Evolutionary conservation across 1,139 yeast species (phyloP), one percentile per base, ranked within the genome.

Genomic region (Hyphopichia khmerensis): DNA sequence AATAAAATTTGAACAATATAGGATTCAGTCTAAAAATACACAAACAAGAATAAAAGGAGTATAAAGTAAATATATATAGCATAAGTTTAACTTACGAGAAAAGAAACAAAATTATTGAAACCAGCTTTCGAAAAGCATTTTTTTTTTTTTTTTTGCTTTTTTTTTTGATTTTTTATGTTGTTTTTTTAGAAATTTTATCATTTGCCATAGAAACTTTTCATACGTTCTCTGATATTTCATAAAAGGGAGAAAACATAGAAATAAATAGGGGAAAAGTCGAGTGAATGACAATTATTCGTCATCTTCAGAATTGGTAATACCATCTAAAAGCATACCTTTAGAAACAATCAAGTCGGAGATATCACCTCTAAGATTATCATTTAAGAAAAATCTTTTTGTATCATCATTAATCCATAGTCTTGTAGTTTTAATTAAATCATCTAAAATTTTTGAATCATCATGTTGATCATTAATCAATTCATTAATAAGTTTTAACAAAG

Each of bases 311-410:
- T 52, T 57, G 11, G 29, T 9, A 36, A 59, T 49, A 1, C 72
- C 73, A 50, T 64, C 67, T 38, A 70, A 53, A 33, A 61, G 42
- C 55, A 66, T 59, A 1, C 71, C 72, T 50, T 67, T 69, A 16
- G 53, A 49, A 7, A 69, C 64, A 27, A 72, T 55, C 26, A 61
- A 44, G 46, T 66, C 65, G 11, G 65, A 61, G 39, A 72, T 53
- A 23, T 59, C 60, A 13, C 59, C 52, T 44, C 67, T 61, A 34
- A 67, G 55, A 16, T 52, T 48, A 30, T 50, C 50, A 33, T 55
- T 55, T 52, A 70, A 47, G 23, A 55, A 44, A 14, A 49, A 45
- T 3, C 48, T 45, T 19, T 47, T 54, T 10, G 46, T 40, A 19
- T 59, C 57, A 19, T 63, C 62, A 38, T 63, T 62, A 27, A 72